Evolutionary conservation across 2,329 filamentous ascomycete species (phyloP).

Genomic region (Raffaelea arxii): DNA sequence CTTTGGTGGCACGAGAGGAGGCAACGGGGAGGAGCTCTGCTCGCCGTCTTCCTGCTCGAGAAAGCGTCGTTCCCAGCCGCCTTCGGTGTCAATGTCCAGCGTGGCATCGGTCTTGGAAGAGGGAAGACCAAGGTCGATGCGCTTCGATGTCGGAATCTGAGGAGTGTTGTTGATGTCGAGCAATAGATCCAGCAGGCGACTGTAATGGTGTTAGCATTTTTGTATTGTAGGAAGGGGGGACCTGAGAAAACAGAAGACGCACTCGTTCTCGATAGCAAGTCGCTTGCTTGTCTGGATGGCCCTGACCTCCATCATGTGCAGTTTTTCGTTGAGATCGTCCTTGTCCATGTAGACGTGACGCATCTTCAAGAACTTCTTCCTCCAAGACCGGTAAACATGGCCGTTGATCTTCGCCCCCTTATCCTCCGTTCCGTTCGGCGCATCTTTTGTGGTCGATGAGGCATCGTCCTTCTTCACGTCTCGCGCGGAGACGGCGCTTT

Average conservation of each 20-base stretch:
- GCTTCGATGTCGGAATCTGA: constrained; percentile 65
- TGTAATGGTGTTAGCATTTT: constrained; percentile 30
- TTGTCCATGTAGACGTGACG: constrained; percentile 66
- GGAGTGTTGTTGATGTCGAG: constrained; percentile 80
- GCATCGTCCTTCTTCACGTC: constrained; percentile 33
- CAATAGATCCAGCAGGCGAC: constrained; percentile 79
- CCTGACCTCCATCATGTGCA: constrained; percentile 73
- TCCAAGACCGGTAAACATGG: constrained; percentile 55
- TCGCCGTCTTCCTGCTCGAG: constrained; percentile 78
- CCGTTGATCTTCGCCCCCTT: constrained; percentile 27
- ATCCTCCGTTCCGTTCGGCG: constrained; percentile 19
- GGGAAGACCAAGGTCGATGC: constrained; percentile 57
- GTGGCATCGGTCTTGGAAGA: constrained; percentile 30
- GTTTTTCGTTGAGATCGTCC: constrained; percentile 70
- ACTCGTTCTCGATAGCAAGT: constrained; percentile 90
- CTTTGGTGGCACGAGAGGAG: constrained; percentile 35
- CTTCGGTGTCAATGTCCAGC: constrained; percentile 66
- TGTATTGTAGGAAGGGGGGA: neutral
- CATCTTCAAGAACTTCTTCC: constrained; percentile 96
- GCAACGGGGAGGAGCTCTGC: constrained; percentile 71
- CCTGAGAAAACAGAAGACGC: constrained; percentile 24
- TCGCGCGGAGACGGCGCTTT: constrained; percentile 16
- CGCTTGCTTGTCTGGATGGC: constrained; percentile 73
- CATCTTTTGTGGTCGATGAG: neutral
- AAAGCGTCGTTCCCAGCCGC: constrained; percentile 46